Evolutionary conservation across 768 basidiomycete genomes (phyloP).

Genomic region (Pulveroboletus sp.): DNA sequence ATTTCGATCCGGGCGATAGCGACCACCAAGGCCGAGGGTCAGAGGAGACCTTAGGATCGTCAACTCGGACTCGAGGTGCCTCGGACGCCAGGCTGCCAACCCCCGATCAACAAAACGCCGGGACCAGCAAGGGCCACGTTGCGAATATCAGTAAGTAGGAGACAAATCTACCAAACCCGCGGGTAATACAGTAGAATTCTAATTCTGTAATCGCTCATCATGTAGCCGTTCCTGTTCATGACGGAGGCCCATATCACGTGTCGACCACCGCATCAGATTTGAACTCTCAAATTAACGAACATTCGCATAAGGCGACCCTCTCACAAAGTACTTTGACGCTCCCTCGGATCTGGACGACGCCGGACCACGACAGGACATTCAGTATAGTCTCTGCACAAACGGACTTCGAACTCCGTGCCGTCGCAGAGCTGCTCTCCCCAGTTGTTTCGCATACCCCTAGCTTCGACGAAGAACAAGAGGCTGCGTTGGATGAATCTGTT

Average conservation of each 20-base stretch:
- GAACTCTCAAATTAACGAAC: conserved; percentile 12
- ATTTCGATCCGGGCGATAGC: conserved; percentile 34
- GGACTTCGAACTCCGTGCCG: conserved; percentile 48
- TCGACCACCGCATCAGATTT: conserved; percentile 9
- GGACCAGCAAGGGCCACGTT: conserved; percentile 17
- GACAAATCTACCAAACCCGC: conserved; percentile 12
- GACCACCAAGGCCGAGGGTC: conserved; percentile 34
- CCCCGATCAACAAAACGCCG: conserved; percentile 27
- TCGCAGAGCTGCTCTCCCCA: conserved; percentile 45
- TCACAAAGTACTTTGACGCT: conserved; percentile 26
- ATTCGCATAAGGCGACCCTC: conserved; percentile 22
- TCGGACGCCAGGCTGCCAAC: conserved; percentile 53
- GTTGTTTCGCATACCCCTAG: conserved; percentile 24
- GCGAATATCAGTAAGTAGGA: conserved; percentile 29
- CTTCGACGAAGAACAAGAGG: conserved; percentile 26
- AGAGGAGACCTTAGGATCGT: conserved; percentile 33
- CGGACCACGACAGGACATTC: conserved; percentile 31
- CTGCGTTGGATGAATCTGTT: conserved; percentile 25
- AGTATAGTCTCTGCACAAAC: conserved; percentile 47
- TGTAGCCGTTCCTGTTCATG: conserved; percentile 21
- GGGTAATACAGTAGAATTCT: conserved; percentile 26
- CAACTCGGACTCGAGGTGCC: conserved; percentile 55
- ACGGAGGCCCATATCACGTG: conserved; percentile 16
- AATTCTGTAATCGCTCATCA: conserved; percentile 15
- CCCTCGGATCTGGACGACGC: conserved; percentile 17